phyloP scores from a whole-genome alignment of 768 basidiomycete species.

The Imleria badia region DNA sequence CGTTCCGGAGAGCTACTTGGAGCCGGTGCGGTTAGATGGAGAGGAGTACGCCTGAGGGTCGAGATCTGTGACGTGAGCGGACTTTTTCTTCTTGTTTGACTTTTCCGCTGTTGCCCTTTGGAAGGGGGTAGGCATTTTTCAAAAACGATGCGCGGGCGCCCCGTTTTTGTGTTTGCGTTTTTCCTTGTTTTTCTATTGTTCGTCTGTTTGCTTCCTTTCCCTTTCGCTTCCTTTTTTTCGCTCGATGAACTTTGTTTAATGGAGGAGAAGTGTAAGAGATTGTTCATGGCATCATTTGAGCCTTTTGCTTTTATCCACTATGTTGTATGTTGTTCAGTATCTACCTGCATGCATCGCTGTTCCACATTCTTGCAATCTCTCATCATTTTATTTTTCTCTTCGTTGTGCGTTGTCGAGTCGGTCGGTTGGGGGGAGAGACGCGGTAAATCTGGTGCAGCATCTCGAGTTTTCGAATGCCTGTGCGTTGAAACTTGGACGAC shows the following conservation, averaged over 20 bases:
- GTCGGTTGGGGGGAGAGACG: too few relatives aligned
- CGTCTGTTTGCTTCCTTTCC: too few relatives aligned
- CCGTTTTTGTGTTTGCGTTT: not conserved
- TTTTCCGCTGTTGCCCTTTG: not conserved
- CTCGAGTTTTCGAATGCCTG: too few relatives aligned
- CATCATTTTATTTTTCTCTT: not conserved
- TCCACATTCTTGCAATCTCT: not conserved
- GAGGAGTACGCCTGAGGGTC: slow-evolving; percentile 13
- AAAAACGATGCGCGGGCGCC: slow-evolving; percentile 16
- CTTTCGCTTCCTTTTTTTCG: too few relatives aligned
- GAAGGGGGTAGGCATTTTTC: not conserved
- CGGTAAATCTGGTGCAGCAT: too few relatives aligned
- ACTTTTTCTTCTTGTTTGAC: not conserved
- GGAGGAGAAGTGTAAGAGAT: not conserved
- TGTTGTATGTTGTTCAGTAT: slow-evolving; percentile 19
- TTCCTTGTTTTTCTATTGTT: not conserved
- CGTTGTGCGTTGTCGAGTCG: too few relatives aligned
- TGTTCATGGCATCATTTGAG: not conserved
- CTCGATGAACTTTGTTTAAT: not conserved
- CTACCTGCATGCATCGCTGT: slow-evolving; percentile 1
- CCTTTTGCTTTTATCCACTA: slow-evolving; percentile 8
- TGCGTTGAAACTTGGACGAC: too few relatives aligned
- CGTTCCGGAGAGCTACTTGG: slow-evolving; percentile 79
- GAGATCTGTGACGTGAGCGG: not conserved
- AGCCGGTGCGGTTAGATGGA: slow-evolving; percentile 44